Base-by-base conservation (phyloP, 2,329 filamentous ascomycete species). In the Hypoxylon sp. region DNA sequence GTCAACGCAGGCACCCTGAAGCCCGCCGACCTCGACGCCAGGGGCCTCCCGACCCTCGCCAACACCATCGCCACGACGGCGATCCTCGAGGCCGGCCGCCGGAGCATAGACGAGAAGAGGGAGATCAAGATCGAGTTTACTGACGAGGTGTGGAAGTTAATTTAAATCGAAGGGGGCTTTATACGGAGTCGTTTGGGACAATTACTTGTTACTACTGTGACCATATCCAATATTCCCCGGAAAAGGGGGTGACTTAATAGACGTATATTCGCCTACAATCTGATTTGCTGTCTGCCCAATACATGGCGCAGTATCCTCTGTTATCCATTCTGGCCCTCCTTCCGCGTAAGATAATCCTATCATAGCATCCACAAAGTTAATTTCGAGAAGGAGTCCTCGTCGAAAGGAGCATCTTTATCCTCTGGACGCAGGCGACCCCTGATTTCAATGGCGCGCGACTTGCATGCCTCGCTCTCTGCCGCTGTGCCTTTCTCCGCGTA, bases 51-150 rank as follows among this genome's bases (percentile, higher is more conserved):
- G 1, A 97, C 94, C 9, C 77, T 97, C 66, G 86, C 82, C 72
- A 97, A 97, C 74, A 97, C 93, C 0, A 88, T 97, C 68, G 91
- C 91, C 11, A 97, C 93, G 0, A 96, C 92, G 7, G 93, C 93
- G 0, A 97, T 97, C 63, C 79, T 97, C 54, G 89, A 97, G 75
- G 93, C 93, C 1, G 93, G 94, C 0, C 81, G 93, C 64, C 82
- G 87, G 70, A 94, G 90, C 72, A 83, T 97, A 68, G 92, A 97
- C 73, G 91, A 97, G 81, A 83, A 84, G 54, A 81, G 92, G 53
- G 84, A 91, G 58, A 84, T 97, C 23, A 86, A 86, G 72, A 96
- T 97, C 68, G 79, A 85, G 66, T 78, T 87, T 62, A 79, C 84
- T 67, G 81, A 84, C 55, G 88, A 83, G 0, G 74, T 78, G 23